Percentiles rank a stretch among this genome's conserved stretches.
Evolutionary conservation across 1,284 basidiomycete genomes (phyloP).

Genomic region (Melampsora occidentalis): DNA sequence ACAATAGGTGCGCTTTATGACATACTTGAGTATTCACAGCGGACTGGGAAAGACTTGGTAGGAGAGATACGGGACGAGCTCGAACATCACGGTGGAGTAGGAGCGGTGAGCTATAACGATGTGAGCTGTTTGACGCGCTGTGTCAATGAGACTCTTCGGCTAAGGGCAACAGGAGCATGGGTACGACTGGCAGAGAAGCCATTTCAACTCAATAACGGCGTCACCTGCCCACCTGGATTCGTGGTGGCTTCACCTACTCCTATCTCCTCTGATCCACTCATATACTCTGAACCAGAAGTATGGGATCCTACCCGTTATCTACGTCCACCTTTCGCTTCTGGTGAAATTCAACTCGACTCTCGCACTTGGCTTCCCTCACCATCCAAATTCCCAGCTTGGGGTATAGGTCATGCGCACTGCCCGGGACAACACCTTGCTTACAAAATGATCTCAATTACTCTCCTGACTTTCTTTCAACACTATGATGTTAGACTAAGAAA

Average conservation of each 20-base stretch:
- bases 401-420: slow-evolving; percentile 38
- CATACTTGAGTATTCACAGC: slow-evolving; percentile 28
- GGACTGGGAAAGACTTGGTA: neutral
- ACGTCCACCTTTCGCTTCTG: slow-evolving; percentile 14
- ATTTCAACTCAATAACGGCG: slow-evolving; percentile 6
- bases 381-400: slow-evolving; percentile 33
- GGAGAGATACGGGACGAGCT: neutral
- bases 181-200: slow-evolving; percentile 31
- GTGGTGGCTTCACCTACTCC: slow-evolving; percentile 34
- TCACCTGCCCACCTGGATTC: slow-evolving; percentile 39
- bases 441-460: slow-evolving; percentile 38
- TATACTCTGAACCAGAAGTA: slow-evolving; percentile 20
- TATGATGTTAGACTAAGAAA: slow-evolving; percentile 16
- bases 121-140: slow-evolving; percentile 20
- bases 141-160: slow-evolving; percentile 40
- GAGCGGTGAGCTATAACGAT: neutral
- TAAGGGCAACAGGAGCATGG: slow-evolving; percentile 39
- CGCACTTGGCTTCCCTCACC: slow-evolving; percentile 13
- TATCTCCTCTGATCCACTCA: slow-evolving; percentile 21
- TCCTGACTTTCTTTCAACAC: slow-evolving; percentile 33
- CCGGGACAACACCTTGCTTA: slow-evolving; percentile 40
- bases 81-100: neutral
- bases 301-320: slow-evolving; percentile 40
- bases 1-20: slow-evolving; percentile 39
- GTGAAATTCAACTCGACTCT: neutral